Percentiles rank a stretch among this genome's conserved stretches.
phyloP scores from a whole-genome alignment of 2,329 filamentous ascomycete species.

The Hypocreales sp. region DNA sequence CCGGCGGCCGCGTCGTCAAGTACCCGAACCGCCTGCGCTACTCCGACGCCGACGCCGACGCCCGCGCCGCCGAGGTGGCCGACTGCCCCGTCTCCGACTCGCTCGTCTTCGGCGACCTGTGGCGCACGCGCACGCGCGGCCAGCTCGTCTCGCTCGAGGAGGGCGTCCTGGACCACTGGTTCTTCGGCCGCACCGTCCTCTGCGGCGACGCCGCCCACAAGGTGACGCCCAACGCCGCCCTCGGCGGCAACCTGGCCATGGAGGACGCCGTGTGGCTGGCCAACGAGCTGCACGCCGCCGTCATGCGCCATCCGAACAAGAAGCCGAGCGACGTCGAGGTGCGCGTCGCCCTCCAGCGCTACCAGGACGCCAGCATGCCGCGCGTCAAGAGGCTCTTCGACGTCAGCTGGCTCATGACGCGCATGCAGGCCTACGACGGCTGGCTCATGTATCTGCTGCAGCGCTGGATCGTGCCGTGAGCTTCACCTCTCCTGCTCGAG shows the following conservation, averaged over 20 bases:
- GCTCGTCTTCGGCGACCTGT: conserved; percentile 18
- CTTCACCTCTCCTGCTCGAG: too few relatives aligned
- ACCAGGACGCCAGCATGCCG: too few relatives aligned
- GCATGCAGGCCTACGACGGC: too few relatives aligned
- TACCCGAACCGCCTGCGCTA: background rate
- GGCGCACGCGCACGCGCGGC: conserved; percentile 6
- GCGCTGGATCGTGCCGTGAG: too few relatives aligned
- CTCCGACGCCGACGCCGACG: conserved; percentile 14
- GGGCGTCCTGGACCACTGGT: conserved; percentile 15
- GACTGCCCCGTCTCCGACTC: conserved; percentile 11
- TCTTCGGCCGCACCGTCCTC: conserved; percentile 13
- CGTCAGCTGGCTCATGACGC: too few relatives aligned
- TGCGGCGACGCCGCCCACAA: conserved; percentile 17
- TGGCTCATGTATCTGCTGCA: too few relatives aligned
- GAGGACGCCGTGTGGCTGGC: conserved; percentile 9
- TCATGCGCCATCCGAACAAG: too few relatives aligned
- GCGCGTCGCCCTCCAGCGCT: too few relatives aligned
- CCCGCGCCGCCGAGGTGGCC: conserved; percentile 9
- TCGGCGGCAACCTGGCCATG: conserved; percentile 15
- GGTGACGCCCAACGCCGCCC: conserved; percentile 12
- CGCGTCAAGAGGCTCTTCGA: too few relatives aligned
- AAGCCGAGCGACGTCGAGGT: too few relatives aligned
- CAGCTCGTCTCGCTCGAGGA: conserved; percentile 15
- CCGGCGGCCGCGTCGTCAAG: background rate
- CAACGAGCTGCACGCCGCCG: conserved; percentile 7